phyloP scores from a whole-genome alignment of 2,329 filamentous ascomycete genomes.

The Diplocarpon rosae region DNA sequence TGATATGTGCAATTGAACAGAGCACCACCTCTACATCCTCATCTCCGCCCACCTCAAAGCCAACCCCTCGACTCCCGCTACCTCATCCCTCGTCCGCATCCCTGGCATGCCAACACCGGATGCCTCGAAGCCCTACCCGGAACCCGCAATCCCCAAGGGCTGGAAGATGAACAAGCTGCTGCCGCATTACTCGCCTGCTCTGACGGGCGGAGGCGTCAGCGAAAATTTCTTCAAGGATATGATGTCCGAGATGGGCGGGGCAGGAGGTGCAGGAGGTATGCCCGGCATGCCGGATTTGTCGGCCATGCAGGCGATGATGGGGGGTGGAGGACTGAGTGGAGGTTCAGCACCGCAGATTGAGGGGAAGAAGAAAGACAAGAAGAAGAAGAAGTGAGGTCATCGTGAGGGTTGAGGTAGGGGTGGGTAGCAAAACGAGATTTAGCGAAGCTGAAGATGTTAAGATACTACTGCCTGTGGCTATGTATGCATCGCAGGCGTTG shows the following conservation, averaged over 20 bases:
- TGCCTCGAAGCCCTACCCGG: constrained; percentile 55
- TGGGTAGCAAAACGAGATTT: neutral
- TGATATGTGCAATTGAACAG: constrained; percentile 28
- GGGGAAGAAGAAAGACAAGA: constrained; percentile 35
- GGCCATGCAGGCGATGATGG: constrained; percentile 43
- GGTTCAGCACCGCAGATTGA: constrained; percentile 24
- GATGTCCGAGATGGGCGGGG: constrained; percentile 72
- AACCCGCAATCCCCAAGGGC: constrained; percentile 67
- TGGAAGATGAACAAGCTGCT: constrained; percentile 84
- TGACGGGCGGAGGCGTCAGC: constrained; percentile 85
- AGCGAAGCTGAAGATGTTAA: neutral
- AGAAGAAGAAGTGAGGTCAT: constrained; percentile 17
- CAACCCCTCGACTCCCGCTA: constrained; percentile 65
- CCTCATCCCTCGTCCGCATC: constrained; percentile 61
- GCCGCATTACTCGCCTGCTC: constrained; percentile 76
- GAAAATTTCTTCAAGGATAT: constrained; percentile 95
- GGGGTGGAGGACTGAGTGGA: constrained; percentile 2
- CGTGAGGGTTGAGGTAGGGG: neutral
- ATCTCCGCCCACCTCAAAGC: constrained; percentile 65
- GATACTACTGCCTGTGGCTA: neutral
- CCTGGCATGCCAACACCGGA: constrained; percentile 56
- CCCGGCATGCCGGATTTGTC: constrained; percentile 32
- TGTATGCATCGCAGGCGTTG: neutral
- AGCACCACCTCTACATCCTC: constrained; percentile 79
- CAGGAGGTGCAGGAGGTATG: constrained; percentile 21